Conservation (phyloP, 139 green algal genomes). For the Chlamydomonas schloesseri region DNA sequence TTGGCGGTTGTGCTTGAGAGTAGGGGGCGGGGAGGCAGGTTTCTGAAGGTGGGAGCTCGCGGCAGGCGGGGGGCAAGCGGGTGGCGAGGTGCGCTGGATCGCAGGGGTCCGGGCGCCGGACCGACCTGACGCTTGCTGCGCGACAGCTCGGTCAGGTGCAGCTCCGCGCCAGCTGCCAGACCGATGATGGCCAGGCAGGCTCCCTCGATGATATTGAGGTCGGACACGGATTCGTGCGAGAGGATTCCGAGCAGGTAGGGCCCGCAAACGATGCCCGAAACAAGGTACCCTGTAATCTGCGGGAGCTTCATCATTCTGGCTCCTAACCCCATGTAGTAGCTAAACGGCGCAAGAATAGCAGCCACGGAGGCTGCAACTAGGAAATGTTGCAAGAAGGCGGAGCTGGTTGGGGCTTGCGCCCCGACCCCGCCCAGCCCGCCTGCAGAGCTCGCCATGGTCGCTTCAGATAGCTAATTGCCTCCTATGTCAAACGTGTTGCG, state of each 20-base stretch:
- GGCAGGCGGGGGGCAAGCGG: too few relatives aligned
- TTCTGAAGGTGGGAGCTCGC: too few relatives aligned
- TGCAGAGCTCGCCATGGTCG: too few relatives aligned
- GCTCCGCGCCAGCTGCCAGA: conserved; percentile 83
- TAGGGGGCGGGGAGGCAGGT: too few relatives aligned
- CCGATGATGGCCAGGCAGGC: conserved; percentile 85
- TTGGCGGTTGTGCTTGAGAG: too few relatives aligned
- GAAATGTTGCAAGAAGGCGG: conserved; percentile 43
- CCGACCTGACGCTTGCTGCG: conserved; percentile 70
- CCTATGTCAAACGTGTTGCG: too few relatives aligned
- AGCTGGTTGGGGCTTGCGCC: too few relatives aligned
- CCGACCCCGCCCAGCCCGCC: too few relatives aligned
- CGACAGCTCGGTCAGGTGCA: conserved; percentile 75
- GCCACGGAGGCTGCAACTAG: conserved; percentile 57
- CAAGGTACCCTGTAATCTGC: conserved; percentile 84
- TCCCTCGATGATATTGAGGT: conserved; percentile 70
- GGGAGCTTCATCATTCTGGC: conserved; percentile 53
- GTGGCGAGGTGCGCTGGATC: not conserved
- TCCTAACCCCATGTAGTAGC: conserved; percentile 60
- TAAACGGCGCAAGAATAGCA: conserved; percentile 63
- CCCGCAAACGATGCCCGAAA: conserved; percentile 78
- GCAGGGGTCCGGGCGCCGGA: not conserved
- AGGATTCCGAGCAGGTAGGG: conserved; percentile 76
- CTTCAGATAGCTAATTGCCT: too few relatives aligned
- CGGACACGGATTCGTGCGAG: conserved; percentile 50